These are phyloP conservation scores for Acer yangbiense DNA, from an alignment of 345 rosid genomes.

Conservation along the genomic window DNA sequence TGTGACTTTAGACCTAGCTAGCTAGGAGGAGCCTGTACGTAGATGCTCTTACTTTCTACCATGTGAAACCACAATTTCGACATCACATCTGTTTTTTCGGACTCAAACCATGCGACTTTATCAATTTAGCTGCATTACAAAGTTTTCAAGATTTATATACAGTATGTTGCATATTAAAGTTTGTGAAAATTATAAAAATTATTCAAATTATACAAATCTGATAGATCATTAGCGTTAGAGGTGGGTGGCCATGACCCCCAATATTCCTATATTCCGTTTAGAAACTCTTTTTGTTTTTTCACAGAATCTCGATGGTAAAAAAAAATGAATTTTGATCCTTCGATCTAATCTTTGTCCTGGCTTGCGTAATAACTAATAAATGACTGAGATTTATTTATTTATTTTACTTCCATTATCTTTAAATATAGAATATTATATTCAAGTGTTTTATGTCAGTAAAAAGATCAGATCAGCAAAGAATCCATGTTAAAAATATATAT, in stretches of 20 bases:
- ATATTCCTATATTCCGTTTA: background rate
- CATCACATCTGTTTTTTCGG: background rate
- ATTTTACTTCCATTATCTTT: no score
- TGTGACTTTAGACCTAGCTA: constrained; percentile 7
- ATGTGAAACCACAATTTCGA: background rate
- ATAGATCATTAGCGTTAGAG: no score
- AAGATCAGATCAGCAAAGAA: no score
- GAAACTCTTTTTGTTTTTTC: no score
- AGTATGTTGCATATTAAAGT: background rate
- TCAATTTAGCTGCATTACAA: background rate
- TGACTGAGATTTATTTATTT: no score
- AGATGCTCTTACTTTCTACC: constrained; percentile 9
- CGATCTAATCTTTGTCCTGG: no score
- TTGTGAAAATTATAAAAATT: no score
- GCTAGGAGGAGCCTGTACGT: background rate
- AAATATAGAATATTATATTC: no score
- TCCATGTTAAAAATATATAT: no score
- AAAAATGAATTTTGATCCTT: no score
- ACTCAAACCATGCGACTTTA: background rate
- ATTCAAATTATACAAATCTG: background rate
- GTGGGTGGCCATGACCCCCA: background rate
- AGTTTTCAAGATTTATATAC: background rate
- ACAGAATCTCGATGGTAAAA: background rate
- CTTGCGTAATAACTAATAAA: no score
- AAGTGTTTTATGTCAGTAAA: no score